Base-by-base conservation (phyloP, 2,329 filamentous ascomycete species). In the Fusarium humuli region DNA sequence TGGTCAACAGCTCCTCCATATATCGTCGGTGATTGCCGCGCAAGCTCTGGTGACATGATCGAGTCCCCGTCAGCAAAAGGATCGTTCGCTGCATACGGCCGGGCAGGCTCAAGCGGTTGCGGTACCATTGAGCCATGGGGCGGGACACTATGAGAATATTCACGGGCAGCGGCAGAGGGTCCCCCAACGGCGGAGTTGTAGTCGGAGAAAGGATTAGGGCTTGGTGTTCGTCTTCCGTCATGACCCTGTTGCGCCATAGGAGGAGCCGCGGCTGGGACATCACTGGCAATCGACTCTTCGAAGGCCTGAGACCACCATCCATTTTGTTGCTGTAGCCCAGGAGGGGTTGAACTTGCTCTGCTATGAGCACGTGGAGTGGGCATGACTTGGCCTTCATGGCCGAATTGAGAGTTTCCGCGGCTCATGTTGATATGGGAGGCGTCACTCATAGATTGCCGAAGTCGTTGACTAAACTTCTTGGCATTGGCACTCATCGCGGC, bases 321-420 rank as follows among this genome's bases (percentile, higher is more conserved):
- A 14, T 27, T 41, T 29, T 53, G 49, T 54, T 75, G 75, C 10
- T 72, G 57, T 45, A 52, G 49, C 27, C 61, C 54, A 53, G 59
- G 41, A 66, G 59, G 42, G 65, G 58, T 45, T 29, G 48, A 55
- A 40, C 27, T 56, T 32, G 42, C 61, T 57, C 61, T 50, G 29
- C 57, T 66, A 23, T 59, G 48, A 40, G 67, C 53, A 30, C 48
- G 46, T 34, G 53, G 62, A 41, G 67, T 72, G 12, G 82, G 82
- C 47, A 78, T 80, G 46, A 77, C 80, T 32, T 81, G 80, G 62
- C 81, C 83, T 66, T 70, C 61, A 3, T 75, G 58, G 25, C 81
- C 79, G 62, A 82, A 87, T 69, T 88, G 86, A 11, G 86, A 87
- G 69, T 84, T 86, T 9, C 85, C 84, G 49, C 84, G 80, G 75